These are phyloP conservation scores for Collybiopsis confluens DNA, from an alignment of 768 basidiomycete species.

Conservation along the genomic window DNA sequence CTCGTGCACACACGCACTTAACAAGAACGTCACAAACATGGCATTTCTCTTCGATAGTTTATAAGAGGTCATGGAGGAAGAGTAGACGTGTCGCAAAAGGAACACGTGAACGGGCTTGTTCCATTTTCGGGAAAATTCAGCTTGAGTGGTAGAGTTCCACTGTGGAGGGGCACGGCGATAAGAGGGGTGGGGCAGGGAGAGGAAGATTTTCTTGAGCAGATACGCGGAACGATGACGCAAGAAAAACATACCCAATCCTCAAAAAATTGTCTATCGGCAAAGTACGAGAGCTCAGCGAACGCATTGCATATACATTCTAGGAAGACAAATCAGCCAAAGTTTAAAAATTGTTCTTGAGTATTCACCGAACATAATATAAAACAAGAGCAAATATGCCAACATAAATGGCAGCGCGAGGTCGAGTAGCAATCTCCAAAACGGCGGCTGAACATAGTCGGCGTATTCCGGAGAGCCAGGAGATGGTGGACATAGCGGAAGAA, in stretches of 20 bases:
- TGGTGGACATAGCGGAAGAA: conserved; percentile 76
- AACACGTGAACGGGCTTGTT: conserved; percentile 95
- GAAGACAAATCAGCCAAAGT: background rate
- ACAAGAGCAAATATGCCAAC: conserved; percentile 84
- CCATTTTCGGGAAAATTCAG: conserved; percentile 98
- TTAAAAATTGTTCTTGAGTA: background rate
- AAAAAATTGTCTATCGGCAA: conserved; percentile 97
- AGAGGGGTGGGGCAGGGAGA: too few species aligned
- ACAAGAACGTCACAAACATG: conserved; percentile 87
- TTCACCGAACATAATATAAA: conserved; percentile 82
- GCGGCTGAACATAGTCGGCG: conserved; percentile 39
- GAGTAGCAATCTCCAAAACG: conserved; percentile 71
- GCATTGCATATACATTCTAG: conserved; percentile 94
- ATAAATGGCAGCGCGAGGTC: conserved; percentile 92
- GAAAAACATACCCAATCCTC: conserved; percentile 77
- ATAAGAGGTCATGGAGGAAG: conserved; percentile 77
- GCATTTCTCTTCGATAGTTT: conserved; percentile 74
- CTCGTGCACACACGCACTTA: conserved; percentile 89
- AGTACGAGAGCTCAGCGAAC: conserved; percentile 90
- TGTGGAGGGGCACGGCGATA: conserved; percentile 9
- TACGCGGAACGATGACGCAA: background rate
- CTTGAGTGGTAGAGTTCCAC: conserved; percentile 98
- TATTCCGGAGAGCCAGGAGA: conserved; percentile 13
- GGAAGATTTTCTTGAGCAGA: too few species aligned
- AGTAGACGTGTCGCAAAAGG: conserved; percentile 93